Base-by-base conservation (phyloP, 805 yeast species). In the Groenewaldozyma salmanticensis region DNA sequence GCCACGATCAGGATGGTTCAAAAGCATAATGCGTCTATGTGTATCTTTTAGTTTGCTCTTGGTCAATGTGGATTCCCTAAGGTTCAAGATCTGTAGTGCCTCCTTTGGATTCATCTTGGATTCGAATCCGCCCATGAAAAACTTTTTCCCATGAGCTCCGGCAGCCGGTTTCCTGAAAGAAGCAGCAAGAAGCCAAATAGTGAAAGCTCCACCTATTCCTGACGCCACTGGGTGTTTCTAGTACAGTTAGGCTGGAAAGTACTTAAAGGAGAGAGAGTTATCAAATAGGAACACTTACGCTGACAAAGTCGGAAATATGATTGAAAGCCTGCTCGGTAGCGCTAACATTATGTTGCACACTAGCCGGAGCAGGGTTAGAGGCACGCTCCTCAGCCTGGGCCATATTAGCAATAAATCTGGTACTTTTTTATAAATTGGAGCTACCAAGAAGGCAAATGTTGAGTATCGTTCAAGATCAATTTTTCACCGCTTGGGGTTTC, bases 1-100 rank as follows among this genome's bases (percentile, higher is more conserved):
- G 2, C 95, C 95, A 52, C 81, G 76, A 59, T 85, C 95, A 1
- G 95, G 95, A 57, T 85, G 95, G 59, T 85, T 85, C 9, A 75
- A 65, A 61, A 85, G 65, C 94, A 85, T 86, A 56, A 81, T 70
- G 45, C 65, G 66, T 54, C 94, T 70, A 57, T 86, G 94, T 43
- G 77, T 75, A 45, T 74, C 78, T 59, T 79, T 80, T 50, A 90
- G 54, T 42, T 63, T 65, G 31, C 58, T 40, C 43, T 55, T 50
- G 4, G 65, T 60, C 27, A 67, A 51, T 5, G 63, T 53, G 29
- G 62, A 51, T 40, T 66, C 71, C 21, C 65, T 49, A 52, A 87
- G 66, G 54, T 81, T 82, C 52, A 90, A 72, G 22, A 90, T 83
- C 57, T 76, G 87, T 46, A 87, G 69, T 3, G 96, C 96, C 59